Conservation (phyloP, 2,329 filamentous ascomycete genomes). For the Dothideomycetes sp. region DNA sequence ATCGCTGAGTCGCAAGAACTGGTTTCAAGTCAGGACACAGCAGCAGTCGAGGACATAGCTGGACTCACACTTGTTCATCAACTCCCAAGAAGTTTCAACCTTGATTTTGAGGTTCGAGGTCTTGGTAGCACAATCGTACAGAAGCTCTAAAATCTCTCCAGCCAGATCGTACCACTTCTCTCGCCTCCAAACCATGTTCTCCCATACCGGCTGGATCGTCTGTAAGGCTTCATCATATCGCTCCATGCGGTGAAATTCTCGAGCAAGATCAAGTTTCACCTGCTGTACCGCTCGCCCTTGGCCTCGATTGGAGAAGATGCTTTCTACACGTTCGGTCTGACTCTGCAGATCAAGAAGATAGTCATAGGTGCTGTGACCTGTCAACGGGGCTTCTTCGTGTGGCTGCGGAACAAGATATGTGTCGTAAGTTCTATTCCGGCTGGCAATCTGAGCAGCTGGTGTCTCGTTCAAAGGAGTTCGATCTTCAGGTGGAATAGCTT, state of each 20-base stretch:
- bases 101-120: neutral
- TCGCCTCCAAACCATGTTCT: conserved; percentile 47
- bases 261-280: conserved; percentile 45
- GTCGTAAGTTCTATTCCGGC: conserved; percentile 47
- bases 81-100: conserved; percentile 15
- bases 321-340: conserved; percentile 36
- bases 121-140: conserved; percentile 43
- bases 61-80: conserved; percentile 13
- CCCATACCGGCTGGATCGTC: conserved; percentile 46
- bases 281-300: conserved; percentile 48
- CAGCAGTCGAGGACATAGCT: too few relatives aligned
- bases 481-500: conserved; percentile 52
- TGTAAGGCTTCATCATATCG: conserved; percentile 44
- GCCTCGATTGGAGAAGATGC: conserved; percentile 42
- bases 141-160: conserved; percentile 42
- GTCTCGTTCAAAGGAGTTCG: conserved; percentile 46
- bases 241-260: conserved; percentile 42
- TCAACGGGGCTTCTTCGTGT: conserved; percentile 43
- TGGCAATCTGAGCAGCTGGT: conserved; percentile 46
- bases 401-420: conserved; percentile 52
- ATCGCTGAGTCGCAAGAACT: neutral
- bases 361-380: conserved; percentile 38
- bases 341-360: conserved; percentile 43
- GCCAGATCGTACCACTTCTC: conserved; percentile 53
- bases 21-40: neutral